Conservation (phyloP, 805 yeast genomes). For the Candida rishiriensis region DNA sequence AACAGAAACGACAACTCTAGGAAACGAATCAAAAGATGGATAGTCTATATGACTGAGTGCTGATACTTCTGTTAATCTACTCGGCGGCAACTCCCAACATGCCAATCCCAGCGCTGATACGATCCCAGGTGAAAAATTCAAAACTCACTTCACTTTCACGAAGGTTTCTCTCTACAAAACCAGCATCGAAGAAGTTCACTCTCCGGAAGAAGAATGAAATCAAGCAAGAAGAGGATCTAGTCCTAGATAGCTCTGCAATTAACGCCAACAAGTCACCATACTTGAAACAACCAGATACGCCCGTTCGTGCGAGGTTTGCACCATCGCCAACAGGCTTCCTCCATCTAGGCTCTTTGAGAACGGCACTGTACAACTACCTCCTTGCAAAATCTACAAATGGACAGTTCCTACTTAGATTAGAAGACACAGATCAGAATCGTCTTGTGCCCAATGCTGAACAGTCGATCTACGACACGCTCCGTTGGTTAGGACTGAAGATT, state of each 20-base stretch:
- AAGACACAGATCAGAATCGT: slow-evolving; percentile 88
- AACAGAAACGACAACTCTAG: too few species aligned
- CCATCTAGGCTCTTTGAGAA: slow-evolving; percentile 91
- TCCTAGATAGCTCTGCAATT: too few species aligned
- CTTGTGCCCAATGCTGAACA: slow-evolving; percentile 78
- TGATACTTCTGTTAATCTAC: too few species aligned
- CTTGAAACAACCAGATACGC: slow-evolving; percentile 34
- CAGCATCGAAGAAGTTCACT: slow-evolving; percentile 10
- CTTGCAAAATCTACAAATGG: slow-evolving; percentile 80
- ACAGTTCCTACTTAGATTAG: slow-evolving; percentile 73
- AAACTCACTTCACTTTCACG: neutral
- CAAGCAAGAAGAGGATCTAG: neutral
- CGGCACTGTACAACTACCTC: slow-evolving; percentile 86
- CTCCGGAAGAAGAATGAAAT: slow-evolving; percentile 4
- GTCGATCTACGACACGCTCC: slow-evolving; percentile 66
- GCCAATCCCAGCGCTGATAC: too few species aligned
- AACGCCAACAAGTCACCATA: slow-evolving; percentile 1
- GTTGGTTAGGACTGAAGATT: slow-evolving; percentile 69
- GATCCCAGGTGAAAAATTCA: too few species aligned
- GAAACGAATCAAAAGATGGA: too few species aligned
- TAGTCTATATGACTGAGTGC: too few species aligned
- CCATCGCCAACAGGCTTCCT: slow-evolving; percentile 96
- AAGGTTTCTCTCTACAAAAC: slow-evolving; percentile 1
- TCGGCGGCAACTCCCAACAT: too few species aligned
- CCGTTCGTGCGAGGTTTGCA: slow-evolving; percentile 89